Base-by-base conservation (phyloP, 2,329 filamentous ascomycete genomes). In the Magnaporthales sp. region DNA sequence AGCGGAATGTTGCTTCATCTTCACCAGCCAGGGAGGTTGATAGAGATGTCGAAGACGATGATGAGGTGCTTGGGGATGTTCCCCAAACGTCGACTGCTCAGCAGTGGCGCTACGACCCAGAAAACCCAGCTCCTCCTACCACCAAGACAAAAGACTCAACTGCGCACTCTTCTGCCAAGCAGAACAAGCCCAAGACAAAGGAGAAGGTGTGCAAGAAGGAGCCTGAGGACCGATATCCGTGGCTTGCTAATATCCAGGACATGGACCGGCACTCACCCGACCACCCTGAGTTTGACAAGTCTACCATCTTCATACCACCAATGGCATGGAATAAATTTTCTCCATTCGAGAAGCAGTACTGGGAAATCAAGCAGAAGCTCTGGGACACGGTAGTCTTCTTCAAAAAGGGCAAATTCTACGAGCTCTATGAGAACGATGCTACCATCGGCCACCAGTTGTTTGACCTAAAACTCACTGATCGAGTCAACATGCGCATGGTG, bases 401-500 rank as follows among this genome's bases (percentile, higher is more conserved):
- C 88, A 99, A 98, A 79, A 99, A 99, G 82, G 95, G 95, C 73
- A 99, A 99, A 73, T 99, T 99, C 78, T 99, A 97, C 75, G 95
- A 99, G 76, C 84, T 99, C 0, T 99, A 98, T 74, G 95, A 99
- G 76, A 97, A 97, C 68, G 95, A 99, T 77, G 95, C 95, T 5
- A 97, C 94, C 0, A 89, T 98, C 67, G 95, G 95, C 4, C 93
- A 99, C 75, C 95, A 98, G 76, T 83, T 97, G 19, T 99, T 99
- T 72, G 95, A 99, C 76, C 84, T 99, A 67, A 99, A 99, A 80
- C 89, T 99, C 75, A 99, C 95, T 0, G 95, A 99, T 73, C 87
- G 95, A 66, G 95, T 99, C 76, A 99, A 99, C 76, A 99, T 99
- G 95, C 91, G 94, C 71, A 99, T 99, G 95, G 95, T 98, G 2